Percentiles rank a stretch among this genome's conserved stretches.
Conservation (phyloP, 768 basidiomycete genomes). For the Russula emetica region DNA sequence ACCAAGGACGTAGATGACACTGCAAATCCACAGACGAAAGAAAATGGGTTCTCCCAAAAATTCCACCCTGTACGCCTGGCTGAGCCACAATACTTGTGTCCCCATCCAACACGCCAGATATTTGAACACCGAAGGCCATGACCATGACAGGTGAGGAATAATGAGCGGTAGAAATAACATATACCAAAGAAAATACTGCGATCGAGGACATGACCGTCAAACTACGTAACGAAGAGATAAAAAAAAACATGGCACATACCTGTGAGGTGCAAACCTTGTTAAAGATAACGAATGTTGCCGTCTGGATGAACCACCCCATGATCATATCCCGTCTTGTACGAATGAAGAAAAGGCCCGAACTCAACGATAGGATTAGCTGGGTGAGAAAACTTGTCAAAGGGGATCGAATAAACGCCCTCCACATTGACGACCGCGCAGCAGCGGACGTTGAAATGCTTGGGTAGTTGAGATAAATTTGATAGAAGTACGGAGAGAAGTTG, state of each 20-base stretch:
- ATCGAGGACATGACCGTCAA: neutral
- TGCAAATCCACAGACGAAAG: slow-evolving; percentile 69
- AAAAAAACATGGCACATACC: slow-evolving; percentile 40
- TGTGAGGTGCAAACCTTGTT: slow-evolving; percentile 99
- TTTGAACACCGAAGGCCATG: slow-evolving; percentile 39
- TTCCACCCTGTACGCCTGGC: slow-evolving; percentile 87
- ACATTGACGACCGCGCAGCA: slow-evolving; percentile 32
- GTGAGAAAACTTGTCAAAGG: slow-evolving; percentile 80
- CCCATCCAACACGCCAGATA: slow-evolving; percentile 63
- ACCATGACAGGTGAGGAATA: slow-evolving; percentile 59
- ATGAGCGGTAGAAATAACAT: slow-evolving; percentile 82
- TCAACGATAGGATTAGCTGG: slow-evolving; percentile 69
- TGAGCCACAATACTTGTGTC: slow-evolving; percentile 83
- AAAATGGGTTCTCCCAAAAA: slow-evolving; percentile 77
- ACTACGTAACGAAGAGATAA: slow-evolving; percentile 21
- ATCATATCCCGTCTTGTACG: slow-evolving; percentile 54
- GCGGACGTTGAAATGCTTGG: slow-evolving; percentile 38
- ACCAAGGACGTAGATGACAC: slow-evolving; percentile 66
- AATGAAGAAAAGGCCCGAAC: slow-evolving; percentile 71
- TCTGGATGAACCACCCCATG: slow-evolving; percentile 91
- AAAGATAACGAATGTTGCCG: slow-evolving; percentile 86
- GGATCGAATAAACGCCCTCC: slow-evolving; percentile 53
- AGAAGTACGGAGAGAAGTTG: slow-evolving; percentile 98
- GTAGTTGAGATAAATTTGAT: slow-evolving; percentile 86
- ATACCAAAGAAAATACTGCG: slow-evolving; percentile 96